Conservation (phyloP, 2,329 filamentous ascomycete genomes). For the Beauveria medogensis region DNA sequence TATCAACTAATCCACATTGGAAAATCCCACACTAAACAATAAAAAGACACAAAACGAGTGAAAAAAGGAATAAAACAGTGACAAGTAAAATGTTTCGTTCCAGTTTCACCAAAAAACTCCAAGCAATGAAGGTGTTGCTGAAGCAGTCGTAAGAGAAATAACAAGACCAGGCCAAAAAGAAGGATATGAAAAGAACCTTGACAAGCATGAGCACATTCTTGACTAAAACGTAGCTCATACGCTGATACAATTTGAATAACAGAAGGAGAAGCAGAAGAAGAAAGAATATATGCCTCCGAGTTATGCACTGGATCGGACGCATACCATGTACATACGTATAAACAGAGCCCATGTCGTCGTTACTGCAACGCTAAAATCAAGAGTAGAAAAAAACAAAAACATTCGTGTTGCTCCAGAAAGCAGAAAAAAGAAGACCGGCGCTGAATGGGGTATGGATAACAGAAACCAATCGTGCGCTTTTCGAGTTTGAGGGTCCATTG, state of each 20-base stretch:
- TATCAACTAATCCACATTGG: slow-evolving; percentile 8
- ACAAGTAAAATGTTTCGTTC: slow-evolving; percentile 3
- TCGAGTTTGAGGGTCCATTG: neutral
- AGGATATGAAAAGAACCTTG: neutral
- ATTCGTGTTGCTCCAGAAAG: neutral
- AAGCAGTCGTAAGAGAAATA: slow-evolving; percentile 12
- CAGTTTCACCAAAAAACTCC: slow-evolving; percentile 11
- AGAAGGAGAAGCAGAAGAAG: neutral
- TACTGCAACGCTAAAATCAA: slow-evolving; percentile 8
- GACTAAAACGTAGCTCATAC: neutral
- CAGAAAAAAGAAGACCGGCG: neutral
- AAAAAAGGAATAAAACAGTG: slow-evolving; percentile 12
- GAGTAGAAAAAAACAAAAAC: neutral
- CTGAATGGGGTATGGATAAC: neutral
- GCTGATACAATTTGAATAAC: slow-evolving; percentile 1
- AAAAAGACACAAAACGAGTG: slow-evolving; percentile 17
- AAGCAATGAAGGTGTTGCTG: slow-evolving; percentile 10
- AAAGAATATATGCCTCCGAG: neutral
- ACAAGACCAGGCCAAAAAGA: slow-evolving; percentile 10
- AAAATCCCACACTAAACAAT: slow-evolving; percentile 12
- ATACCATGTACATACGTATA: slow-evolving; percentile 8
- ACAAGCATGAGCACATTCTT: neutral
- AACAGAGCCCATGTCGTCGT: slow-evolving; percentile 9
- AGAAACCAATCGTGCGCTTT: slow-evolving; percentile 2
- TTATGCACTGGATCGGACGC: slow-evolving; percentile 1